Percentiles rank a stretch among this genome's conserved stretches.
Evolutionary conservation across 768 basidiomycete genomes (phyloP).

Genomic region (Amanita exitialis): DNA sequence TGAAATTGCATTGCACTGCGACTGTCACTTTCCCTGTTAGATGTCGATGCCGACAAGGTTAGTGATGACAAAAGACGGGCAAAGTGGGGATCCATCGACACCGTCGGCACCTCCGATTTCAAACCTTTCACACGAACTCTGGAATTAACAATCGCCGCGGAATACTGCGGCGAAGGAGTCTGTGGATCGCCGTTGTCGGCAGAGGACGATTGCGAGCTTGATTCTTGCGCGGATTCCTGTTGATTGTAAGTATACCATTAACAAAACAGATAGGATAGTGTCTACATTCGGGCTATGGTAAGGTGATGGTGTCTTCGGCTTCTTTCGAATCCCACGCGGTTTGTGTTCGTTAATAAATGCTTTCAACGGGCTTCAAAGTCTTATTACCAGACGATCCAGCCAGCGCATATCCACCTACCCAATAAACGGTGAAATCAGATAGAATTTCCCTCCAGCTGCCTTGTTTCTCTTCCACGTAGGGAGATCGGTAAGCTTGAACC

Average conservation of each 20-base stretch:
- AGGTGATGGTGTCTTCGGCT: conserved; percentile 13
- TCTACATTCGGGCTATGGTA: conserved; percentile 6
- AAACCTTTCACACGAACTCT: conserved; percentile 22
- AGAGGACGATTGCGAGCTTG: conserved; percentile 59
- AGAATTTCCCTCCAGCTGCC: conserved; percentile 70
- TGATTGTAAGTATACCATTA: conserved; percentile 9
- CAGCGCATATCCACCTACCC: conserved; percentile 32
- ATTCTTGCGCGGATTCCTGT: conserved; percentile 39
- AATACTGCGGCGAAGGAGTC: conserved; percentile 54
- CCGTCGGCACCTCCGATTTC: conserved; percentile 18
- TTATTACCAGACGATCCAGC: conserved; percentile 7
- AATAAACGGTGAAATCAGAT: conserved; percentile 92
- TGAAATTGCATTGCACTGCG: background rate
- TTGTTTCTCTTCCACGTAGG: conserved; percentile 88
- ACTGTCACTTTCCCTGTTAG: conserved; percentile 4
- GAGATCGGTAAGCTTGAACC: conserved; percentile 84
- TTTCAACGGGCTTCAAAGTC: conserved; percentile 41
- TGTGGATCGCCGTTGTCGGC: conserved; percentile 51
- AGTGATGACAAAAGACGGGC: conserved; percentile 56
- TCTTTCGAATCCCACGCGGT: conserved; percentile 36
- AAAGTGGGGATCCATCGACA: conserved; percentile 57
- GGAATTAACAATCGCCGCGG: conserved; percentile 26
- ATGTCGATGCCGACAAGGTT: conserved; percentile 39
- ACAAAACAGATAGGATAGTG: background rate
- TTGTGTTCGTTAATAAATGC: conserved; percentile 57